phyloP scores from a whole-genome alignment of 805 yeast genomes.

The Sungouiella blattae region DNA sequence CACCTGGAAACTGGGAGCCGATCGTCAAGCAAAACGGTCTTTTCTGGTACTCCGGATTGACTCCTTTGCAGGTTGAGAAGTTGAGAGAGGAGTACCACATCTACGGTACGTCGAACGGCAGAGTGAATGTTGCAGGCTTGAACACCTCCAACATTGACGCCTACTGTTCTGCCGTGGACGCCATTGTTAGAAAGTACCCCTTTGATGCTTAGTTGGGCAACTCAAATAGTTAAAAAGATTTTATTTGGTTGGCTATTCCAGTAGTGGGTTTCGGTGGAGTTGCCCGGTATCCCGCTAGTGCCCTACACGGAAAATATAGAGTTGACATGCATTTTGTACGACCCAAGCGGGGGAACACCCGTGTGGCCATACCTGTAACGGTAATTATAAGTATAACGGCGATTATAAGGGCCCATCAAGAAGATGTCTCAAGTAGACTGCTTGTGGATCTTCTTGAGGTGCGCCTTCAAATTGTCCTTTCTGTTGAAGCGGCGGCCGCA shows the following conservation, averaged over 20 bases:
- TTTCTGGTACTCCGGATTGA: conserved; percentile 44
- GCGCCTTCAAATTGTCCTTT: conserved; percentile 59
- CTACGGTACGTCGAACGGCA: conserved; percentile 36
- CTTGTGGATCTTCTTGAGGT: conserved; percentile 56
- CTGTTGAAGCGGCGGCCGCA: conserved; percentile 58
- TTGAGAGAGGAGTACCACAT: conserved; percentile 35
- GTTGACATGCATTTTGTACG: no score
- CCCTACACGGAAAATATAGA: no score
- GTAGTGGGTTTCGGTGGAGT: no score
- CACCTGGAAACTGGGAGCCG: conserved; percentile 44
- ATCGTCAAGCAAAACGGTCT: conserved; percentile 37
- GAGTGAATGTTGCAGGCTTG: conserved; percentile 46
- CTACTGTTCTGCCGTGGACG: conserved; percentile 35
- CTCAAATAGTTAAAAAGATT: no score
- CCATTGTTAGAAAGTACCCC: conserved; percentile 28
- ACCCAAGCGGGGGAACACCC: no score
- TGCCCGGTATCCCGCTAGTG: no score
- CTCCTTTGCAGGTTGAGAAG: conserved; percentile 27
- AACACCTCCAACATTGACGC: conserved; percentile 35
- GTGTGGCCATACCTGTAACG: no score
- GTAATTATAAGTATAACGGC: background rate
- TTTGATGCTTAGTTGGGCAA: no score
- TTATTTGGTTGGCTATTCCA: no score
- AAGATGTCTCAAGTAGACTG: background rate
- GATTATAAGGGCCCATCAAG: background rate